A percentile compares a stretch with the other conserved stretches of the same genome.
Evolutionary conservation across 2,329 filamentous ascomycete genomes (phyloP).

Genomic region (Pseudomassariella vexata): DNA sequence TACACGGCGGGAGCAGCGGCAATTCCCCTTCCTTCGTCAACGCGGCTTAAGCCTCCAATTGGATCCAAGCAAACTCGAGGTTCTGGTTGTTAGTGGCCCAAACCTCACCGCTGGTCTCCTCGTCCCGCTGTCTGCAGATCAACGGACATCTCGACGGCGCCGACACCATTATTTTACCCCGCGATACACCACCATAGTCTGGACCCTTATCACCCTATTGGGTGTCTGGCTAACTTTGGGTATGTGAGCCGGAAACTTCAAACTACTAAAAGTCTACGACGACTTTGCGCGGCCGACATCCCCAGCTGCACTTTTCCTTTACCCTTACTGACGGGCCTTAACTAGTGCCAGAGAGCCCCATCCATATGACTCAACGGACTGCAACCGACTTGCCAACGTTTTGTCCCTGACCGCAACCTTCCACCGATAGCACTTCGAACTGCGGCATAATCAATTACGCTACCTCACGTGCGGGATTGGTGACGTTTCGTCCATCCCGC

Average conservation of each 20-base stretch:
- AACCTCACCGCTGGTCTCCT: background rate
- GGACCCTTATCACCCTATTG: conserved; percentile 5
- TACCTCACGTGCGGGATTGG: too few species aligned
- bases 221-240: background rate
- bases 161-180: background rate
- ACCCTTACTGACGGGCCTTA: background rate
- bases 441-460: too few species aligned
- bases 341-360: background rate
- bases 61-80: background rate
- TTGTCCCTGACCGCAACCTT: conserved; percentile 1
- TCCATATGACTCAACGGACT: background rate
- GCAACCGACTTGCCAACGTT: background rate
- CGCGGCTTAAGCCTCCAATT: too few species aligned
- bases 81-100: conserved; percentile 2
- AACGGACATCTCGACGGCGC: conserved; percentile 3
- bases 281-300: too few species aligned
- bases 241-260: conserved; percentile 1
- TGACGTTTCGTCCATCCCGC: background rate
- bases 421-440: too few species aligned
- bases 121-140: conserved; percentile 4
- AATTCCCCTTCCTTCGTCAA: too few species aligned
- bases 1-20: too few species aligned
- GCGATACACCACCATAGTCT: conserved; percentile 6
- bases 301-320: too few species aligned
- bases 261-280: background rate